Conservation (phyloP, 2,329 filamentous ascomycete genomes). For the Escovopsis weberi region DNA sequence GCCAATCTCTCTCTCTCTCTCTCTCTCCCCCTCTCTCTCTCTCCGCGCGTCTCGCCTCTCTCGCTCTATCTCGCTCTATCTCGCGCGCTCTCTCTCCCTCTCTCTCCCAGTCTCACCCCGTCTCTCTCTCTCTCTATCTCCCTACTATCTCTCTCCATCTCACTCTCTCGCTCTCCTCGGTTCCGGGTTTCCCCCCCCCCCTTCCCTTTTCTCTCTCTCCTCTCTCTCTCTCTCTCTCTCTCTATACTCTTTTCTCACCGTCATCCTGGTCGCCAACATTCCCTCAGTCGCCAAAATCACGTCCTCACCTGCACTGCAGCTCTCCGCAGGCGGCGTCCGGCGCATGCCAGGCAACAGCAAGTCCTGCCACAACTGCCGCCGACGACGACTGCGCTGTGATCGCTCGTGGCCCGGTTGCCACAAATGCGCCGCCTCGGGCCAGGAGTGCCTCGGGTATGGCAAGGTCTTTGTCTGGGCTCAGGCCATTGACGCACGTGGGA, state of each 20-base stretch:
- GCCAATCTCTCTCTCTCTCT: too few species aligned
- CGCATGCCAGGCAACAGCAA: constrained; percentile 15
- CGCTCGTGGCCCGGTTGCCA: constrained; percentile 43
- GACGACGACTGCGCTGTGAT: constrained; percentile 41
- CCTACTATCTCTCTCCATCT: neutral
- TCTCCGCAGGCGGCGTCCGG: constrained; percentile 11
- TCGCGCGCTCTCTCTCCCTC: neutral
- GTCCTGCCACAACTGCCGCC: constrained; percentile 7
- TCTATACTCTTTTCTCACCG: neutral
- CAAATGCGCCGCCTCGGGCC: constrained; percentile 40
- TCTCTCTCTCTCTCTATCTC: constrained; percentile 2
- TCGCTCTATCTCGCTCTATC: too few species aligned
- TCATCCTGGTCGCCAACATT: neutral
- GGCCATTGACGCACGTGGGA: constrained; percentile 34
- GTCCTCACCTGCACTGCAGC: neutral
- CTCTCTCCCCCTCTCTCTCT: too few species aligned
- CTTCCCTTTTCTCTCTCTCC: neutral
- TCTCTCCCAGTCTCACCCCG: constrained; percentile 2
- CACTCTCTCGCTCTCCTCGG: neutral
- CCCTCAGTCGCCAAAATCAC: neutral
- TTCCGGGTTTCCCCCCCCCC: neutral
- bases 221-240: neutral
- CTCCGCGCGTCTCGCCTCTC: too few species aligned
- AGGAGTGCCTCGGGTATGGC: constrained; percentile 48
- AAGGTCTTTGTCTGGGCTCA: constrained; percentile 45